These are phyloP conservation scores for Myxozyma kluyveri DNA, from an alignment of 805 yeast genomes.

Conservation along the genomic window DNA sequence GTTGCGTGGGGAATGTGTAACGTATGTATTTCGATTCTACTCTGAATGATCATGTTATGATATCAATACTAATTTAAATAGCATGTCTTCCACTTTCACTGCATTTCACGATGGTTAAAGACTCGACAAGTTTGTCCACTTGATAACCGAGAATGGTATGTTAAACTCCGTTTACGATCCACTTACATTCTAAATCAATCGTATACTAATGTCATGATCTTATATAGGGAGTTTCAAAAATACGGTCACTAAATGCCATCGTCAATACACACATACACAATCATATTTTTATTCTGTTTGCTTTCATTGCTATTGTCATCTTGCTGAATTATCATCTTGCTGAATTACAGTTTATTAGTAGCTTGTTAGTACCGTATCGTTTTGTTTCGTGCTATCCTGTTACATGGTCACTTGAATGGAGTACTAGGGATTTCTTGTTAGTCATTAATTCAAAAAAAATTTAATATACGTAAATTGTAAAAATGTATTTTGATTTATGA, in stretches of 20 bases:
- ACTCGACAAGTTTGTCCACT: constrained; percentile 95
- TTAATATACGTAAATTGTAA: too few relatives aligned
- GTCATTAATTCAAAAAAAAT: too few relatives aligned
- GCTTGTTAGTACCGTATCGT: too few relatives aligned
- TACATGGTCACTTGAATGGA: background rate
- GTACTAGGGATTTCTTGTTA: background rate
- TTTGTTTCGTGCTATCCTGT: background rate
- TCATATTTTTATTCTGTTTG: too few relatives aligned
- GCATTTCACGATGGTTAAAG: constrained; percentile 92
- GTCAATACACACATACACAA: too few relatives aligned
- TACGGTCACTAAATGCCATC: constrained; percentile 64
- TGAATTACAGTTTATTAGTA: too few relatives aligned
- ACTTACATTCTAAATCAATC: background rate
- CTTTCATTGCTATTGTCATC: too few relatives aligned
- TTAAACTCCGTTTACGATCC: background rate
- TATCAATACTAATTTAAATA: constrained; percentile 1
- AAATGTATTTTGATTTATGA: too few relatives aligned
- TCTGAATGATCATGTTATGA: background rate
- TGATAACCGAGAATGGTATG: constrained; percentile 84
- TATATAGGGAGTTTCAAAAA: constrained; percentile 50
- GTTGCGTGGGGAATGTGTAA: constrained; percentile 98
- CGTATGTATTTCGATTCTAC: constrained; percentile 28
- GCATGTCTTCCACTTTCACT: constrained; percentile 98
- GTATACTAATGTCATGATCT: background rate
- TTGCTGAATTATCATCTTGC: too few relatives aligned